Evolutionary conservation across 2,329 filamentous ascomycete genomes (phyloP), one percentile per base, ranked within the genome.

Genomic region (Ceratocystis destructans): DNA sequence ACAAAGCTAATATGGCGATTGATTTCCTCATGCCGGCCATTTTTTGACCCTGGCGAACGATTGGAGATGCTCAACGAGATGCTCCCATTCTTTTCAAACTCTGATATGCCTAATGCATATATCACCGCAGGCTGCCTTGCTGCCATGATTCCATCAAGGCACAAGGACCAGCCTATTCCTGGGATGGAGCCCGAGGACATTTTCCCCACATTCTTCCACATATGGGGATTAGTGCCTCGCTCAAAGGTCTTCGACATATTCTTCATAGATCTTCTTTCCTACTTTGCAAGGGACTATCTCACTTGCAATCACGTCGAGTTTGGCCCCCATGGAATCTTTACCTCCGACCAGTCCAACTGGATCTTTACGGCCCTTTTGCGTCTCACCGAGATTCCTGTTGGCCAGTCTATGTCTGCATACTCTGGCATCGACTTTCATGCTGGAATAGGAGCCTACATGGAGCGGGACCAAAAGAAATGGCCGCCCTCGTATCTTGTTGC

Each of bases 371-470:
- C 94, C 8, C 85, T 96, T 67, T 77, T 99, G 66, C 84, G 95
- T 62, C 76, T 99, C 65, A 86, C 96, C 15, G 93, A 97, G 73
- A 99, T 99, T 65, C 94, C 94, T 1, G 94, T 99, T 12, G 93
- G 94, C 2, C 94, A 99, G 76, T 89, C 94, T 2, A 95, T 89
- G 59, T 96, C 93, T 1, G 90, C 94, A 0, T 99, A 99, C 73
- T 89, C 89, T 0, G 80, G 87, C 4, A 83, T 97, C 3, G 94
- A 99, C 74, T 83, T 91, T 48, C 85, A 88, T 10, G 86, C 90
- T 5, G 94, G 94, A 0, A 79, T 95, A 66, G 94, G 88, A 12
- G 80, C 93, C 31, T 90, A 94, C 75, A 80, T 99, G 44, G 93
- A 97, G 72, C 87, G 94, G 73, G 95, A 99, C 73, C 87, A 87